phyloP scores from a whole-genome alignment of 2,329 filamentous ascomycete species.

The Fusarium napiforme region DNA sequence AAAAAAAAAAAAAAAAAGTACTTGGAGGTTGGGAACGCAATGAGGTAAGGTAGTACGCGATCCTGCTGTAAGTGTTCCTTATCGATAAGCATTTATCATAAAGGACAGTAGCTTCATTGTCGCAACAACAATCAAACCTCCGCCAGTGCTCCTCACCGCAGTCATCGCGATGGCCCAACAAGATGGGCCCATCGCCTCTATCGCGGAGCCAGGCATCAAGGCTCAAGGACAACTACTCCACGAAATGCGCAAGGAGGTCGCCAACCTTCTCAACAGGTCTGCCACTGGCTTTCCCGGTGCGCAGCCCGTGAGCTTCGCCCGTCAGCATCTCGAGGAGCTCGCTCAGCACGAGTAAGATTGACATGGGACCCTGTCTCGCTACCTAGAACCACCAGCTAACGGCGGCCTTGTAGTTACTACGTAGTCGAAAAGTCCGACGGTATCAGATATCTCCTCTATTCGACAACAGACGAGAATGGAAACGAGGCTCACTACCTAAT shows the following conservation, averaged over 20 bases:
- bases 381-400: neutral
- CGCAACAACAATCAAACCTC: slow-evolving; percentile 11
- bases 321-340: slow-evolving; percentile 84
- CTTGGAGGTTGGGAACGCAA: neutral
- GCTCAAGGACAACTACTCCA: slow-evolving; percentile 69
- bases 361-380: neutral
- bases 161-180: slow-evolving; percentile 45
- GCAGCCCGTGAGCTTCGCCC: slow-evolving; percentile 92
- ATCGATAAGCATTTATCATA: slow-evolving; percentile 23
- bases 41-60: neutral
- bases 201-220: slow-evolving; percentile 73
- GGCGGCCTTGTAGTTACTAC: slow-evolving; percentile 73
- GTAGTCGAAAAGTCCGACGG: slow-evolving; percentile 99
- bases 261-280: slow-evolving; percentile 76
- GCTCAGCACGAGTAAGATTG: slow-evolving; percentile 74
- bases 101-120: slow-evolving; percentile 7
- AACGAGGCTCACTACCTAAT: slow-evolving; percentile 88
- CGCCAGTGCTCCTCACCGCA: neutral
- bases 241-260: slow-evolving; percentile 77
- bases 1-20: too few relatives aligned
- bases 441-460: slow-evolving; percentile 93
- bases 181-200: slow-evolving; percentile 58
- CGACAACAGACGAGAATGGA: slow-evolving; percentile 72
- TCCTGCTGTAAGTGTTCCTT: neutral
- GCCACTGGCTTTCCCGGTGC: slow-evolving; percentile 83